These are phyloP conservation scores for Didymella pomorum DNA, from an alignment of 2,329 filamentous ascomycete species.

Conservation along the genomic window DNA sequence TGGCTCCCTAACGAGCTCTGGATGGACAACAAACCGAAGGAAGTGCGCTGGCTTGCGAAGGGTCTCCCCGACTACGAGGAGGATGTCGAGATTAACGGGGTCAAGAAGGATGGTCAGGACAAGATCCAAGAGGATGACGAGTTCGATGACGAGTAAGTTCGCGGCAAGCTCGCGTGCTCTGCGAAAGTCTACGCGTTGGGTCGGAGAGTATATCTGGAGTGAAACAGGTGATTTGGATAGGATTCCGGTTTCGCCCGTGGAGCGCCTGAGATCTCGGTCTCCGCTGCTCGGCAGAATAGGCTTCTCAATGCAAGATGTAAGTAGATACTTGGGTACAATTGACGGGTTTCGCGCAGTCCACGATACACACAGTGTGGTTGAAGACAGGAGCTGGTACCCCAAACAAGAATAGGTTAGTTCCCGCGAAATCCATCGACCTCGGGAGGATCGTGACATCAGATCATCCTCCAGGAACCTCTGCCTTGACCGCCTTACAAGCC, in stretches of 20 bases:
- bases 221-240: slow-evolving; percentile 15
- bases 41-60: slow-evolving; percentile 37
- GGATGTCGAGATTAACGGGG: slow-evolving; percentile 22
- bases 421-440: slow-evolving; percentile 3
- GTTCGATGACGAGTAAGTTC: slow-evolving; percentile 20
- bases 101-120: slow-evolving; percentile 16
- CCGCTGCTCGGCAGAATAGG: neutral
- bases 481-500: slow-evolving; percentile 10
- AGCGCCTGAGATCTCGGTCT: neutral
- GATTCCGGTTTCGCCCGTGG: slow-evolving; percentile 6
- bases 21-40: slow-evolving; percentile 41
- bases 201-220: slow-evolving; percentile 2
- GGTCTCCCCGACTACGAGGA: slow-evolving; percentile 30
- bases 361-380: neutral
- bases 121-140: slow-evolving; percentile 31
- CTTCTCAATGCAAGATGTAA: neutral
- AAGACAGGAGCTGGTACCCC: slow-evolving; percentile 1
- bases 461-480: slow-evolving; percentile 4
- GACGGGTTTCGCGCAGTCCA: neutral
- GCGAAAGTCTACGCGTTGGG: neutral
- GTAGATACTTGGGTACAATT: neutral
- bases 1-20: slow-evolving; percentile 56
- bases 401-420: slow-evolving; percentile 11
- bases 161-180: slow-evolving; percentile 11
- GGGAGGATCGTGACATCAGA: slow-evolving; percentile 16